phyloP scores from a whole-genome alignment of 805 yeast species.

The Ogataea nitratoaversa region DNA sequence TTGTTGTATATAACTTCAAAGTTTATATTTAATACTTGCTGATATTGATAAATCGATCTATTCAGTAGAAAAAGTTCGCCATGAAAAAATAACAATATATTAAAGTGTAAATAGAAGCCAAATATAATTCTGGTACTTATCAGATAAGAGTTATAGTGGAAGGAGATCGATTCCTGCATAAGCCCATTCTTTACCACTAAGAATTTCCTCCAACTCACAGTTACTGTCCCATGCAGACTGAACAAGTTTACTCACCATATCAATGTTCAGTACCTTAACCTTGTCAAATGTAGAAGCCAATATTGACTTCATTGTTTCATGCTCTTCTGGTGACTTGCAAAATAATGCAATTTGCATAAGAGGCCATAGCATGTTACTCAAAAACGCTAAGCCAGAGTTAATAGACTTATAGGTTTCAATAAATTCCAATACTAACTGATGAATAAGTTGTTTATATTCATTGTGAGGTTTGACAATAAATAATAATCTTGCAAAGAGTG shows the following conservation, averaged over 20 bases:
- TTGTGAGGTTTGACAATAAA: constrained; percentile 27
- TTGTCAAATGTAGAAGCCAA: constrained; percentile 33
- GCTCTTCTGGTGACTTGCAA: constrained; percentile 30
- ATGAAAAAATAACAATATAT: constrained; percentile 2
- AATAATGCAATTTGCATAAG: constrained; percentile 42
- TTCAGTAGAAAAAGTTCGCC: not conserved
- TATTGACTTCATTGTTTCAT: constrained; percentile 20
- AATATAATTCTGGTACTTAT: no score
- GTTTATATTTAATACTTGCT: no score
- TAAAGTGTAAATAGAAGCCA: not conserved
- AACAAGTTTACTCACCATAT: constrained; percentile 33
- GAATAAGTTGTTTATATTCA: constrained; percentile 21
- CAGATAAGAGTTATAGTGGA: constrained; percentile 29
- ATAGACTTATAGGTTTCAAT: constrained; percentile 36
- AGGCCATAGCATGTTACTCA: constrained; percentile 53
- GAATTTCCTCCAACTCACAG: constrained; percentile 33
- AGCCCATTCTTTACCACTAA: constrained; percentile 35
- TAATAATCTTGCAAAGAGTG: constrained; percentile 28
- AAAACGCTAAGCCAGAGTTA: constrained; percentile 34
- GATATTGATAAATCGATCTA: no score
- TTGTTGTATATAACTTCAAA: not conserved
- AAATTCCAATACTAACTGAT: constrained; percentile 35
- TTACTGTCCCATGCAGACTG: constrained; percentile 37
- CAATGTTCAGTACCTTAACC: constrained; percentile 40
- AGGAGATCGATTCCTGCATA: constrained; percentile 42